phyloP scores from a whole-genome alignment of 495 filamentous ascomycete genomes.

The Lineolata rhizophorae region DNA sequence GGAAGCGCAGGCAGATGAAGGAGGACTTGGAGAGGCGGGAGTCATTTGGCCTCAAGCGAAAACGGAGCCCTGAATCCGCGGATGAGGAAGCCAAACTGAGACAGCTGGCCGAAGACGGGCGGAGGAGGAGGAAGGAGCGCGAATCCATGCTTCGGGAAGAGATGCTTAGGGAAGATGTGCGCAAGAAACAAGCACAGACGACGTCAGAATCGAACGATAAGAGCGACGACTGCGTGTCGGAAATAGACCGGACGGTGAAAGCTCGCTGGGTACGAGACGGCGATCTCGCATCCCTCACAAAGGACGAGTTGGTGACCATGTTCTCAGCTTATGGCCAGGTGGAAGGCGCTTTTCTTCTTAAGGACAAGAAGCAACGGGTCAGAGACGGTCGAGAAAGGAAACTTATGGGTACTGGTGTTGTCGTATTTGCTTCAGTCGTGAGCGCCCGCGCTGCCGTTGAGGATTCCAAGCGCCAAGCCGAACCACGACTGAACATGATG shows the following conservation, averaged over 20 bases:
- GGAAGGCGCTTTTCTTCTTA: constrained; percentile 29
- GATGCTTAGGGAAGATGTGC: constrained; percentile 7
- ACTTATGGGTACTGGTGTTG: constrained; percentile 27
- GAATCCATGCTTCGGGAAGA: constrained; percentile 16
- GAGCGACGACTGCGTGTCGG: constrained; percentile 22
- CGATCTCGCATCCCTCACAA: constrained; percentile 21
- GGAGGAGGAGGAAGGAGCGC: constrained; percentile 17
- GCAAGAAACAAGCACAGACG: constrained; percentile 28
- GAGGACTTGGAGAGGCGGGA: constrained; percentile 53
- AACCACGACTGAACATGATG: too few species aligned
- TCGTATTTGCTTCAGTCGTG: constrained; percentile 36
- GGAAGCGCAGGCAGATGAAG: constrained; percentile 46
- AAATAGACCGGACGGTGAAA: constrained; percentile 36
- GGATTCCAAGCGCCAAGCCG: constrained; percentile 25
- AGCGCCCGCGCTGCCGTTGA: constrained; percentile 36
- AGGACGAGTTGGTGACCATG: constrained; percentile 21
- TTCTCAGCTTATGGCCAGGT: constrained; percentile 33
- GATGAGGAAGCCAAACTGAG: constrained; percentile 34
- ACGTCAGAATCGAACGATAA: constrained; percentile 18
- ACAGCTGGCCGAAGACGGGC: constrained; percentile 40
- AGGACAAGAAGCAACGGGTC: constrained; percentile 29
- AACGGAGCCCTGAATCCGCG: constrained; percentile 23
- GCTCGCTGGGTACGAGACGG: constrained; percentile 34
- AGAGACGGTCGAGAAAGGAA: constrained; percentile 32
- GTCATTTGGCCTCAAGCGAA: constrained; percentile 28